phyloP scores from a whole-genome alignment of 345 rosid genomes.

The Durio zibethinus region DNA sequence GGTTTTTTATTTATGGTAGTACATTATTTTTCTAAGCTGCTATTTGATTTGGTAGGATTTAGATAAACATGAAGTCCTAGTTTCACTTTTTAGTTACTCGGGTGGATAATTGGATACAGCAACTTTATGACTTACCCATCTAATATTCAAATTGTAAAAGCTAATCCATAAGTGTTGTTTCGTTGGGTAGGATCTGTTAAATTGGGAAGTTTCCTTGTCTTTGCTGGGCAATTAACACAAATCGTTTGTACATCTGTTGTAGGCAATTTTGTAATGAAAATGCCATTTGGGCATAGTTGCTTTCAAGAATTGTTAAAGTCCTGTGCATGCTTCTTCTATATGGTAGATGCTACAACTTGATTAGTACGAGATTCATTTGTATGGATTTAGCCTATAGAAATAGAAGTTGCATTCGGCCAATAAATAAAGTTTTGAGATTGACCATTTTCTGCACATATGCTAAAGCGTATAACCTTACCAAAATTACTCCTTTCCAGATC shows the following conservation, averaged over 20 bases:
- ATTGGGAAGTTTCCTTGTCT: background rate
- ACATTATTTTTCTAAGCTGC: background rate
- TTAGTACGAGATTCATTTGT: background rate
- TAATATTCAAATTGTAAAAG: background rate
- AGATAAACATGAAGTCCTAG: background rate
- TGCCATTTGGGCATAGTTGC: background rate
- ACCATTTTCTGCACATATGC: background rate
- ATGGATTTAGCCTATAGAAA: background rate
- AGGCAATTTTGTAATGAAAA: background rate
- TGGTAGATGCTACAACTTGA: background rate
- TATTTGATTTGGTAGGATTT: background rate
- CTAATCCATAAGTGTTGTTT: background rate
- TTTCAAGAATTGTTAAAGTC: background rate
- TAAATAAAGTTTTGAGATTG: background rate
- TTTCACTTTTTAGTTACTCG: background rate
- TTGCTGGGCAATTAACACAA: background rate
- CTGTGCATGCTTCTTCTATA: background rate
- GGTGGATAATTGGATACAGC: background rate
- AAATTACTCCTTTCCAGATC: background rate
- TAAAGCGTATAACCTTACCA: background rate
- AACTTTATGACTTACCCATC: background rate
- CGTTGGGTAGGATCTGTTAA: background rate
- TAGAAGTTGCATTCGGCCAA: background rate
- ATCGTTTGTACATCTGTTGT: background rate
- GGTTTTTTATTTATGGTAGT: background rate